A percentile compares a stretch with the other conserved stretches of the same genome.
phyloP scores from a whole-genome alignment of 352 stramenopile genomes.

The Pythium vanterpoolii region DNA sequence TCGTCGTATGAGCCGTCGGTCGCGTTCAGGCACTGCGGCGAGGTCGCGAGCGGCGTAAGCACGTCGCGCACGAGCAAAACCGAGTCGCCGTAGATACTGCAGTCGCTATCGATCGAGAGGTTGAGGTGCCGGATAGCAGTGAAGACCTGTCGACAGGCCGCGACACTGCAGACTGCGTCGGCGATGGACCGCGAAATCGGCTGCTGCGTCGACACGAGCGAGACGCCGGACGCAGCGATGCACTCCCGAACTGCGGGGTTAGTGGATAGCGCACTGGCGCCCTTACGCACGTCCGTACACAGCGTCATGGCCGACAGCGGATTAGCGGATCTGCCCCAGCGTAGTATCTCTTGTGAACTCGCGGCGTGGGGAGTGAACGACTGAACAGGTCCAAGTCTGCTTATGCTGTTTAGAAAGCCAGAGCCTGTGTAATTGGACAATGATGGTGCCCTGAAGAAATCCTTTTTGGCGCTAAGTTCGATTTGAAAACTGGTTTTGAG shows the following conservation, averaged over 20 bases:
- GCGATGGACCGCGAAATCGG: not conserved
- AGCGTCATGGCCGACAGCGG: not conserved
- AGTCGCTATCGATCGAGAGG: not conserved
- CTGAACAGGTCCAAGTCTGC: too few species aligned
- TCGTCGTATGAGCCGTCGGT: not conserved
- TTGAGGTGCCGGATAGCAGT: not conserved
- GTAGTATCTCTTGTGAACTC: too few species aligned
- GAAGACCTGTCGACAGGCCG: not conserved
- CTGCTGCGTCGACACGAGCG: not conserved
- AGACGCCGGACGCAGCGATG: not conserved
- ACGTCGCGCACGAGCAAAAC: not conserved
- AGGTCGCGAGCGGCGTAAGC: not conserved
- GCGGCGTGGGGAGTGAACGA: too few species aligned
- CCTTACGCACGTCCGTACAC: not conserved
- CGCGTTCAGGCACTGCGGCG: not conserved
- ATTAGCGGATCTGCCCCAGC: too few species aligned
- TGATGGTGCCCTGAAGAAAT: too few species aligned
- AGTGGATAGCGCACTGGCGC: not conserved
- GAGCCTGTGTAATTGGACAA: too few species aligned
- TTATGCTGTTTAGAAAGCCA: too few species aligned
- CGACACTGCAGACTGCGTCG: not conserved
- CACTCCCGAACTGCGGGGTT: not conserved
- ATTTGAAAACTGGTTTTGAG: too few species aligned
- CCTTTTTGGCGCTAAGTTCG: too few species aligned
- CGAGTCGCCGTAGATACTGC: not conserved